Conservation (phyloP, 306 rosid species). For the Quercus alba region DNA sequence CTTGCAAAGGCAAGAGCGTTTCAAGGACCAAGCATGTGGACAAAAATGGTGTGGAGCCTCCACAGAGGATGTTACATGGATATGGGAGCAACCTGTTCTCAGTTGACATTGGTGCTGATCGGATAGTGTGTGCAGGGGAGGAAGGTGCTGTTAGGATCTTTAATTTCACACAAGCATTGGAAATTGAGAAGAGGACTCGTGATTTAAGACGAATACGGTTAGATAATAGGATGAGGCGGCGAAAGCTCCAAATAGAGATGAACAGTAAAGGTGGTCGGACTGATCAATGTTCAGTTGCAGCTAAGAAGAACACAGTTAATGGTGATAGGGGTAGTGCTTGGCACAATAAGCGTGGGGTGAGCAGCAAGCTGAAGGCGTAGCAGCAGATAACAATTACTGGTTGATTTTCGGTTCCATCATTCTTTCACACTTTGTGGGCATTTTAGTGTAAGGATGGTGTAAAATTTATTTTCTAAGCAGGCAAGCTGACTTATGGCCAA, state of each 20-base stretch:
- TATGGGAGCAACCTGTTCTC: constrained; percentile 67
- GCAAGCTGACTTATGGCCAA: neutral
- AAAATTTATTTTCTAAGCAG: constrained; percentile 16
- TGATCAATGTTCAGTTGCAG: constrained; percentile 80
- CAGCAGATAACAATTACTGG: neutral
- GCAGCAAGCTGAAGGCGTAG: constrained; percentile 79
- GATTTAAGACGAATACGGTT: constrained; percentile 65
- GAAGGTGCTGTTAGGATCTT: constrained; percentile 90
- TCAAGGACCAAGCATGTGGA: constrained; percentile 30
- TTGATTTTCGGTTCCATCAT: constrained; percentile 5
- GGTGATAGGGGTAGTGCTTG: constrained; percentile 50
- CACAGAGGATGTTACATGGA: constrained; percentile 92
- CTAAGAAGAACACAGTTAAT: constrained; percentile 65
- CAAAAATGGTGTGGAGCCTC: constrained; percentile 59
- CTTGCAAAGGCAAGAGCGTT: constrained; percentile 39
- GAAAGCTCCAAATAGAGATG: constrained; percentile 57
- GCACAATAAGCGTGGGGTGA: constrained; percentile 60
- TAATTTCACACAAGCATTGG: constrained; percentile 88
- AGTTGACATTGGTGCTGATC: constrained; percentile 78
- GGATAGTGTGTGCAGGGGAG: constrained; percentile 95
- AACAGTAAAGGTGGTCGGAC: constrained; percentile 47
- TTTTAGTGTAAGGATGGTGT: neutral
- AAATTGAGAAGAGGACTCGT: constrained; percentile 59
- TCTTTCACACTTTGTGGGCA: constrained; percentile 7
- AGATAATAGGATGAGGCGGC: constrained; percentile 84